Percentiles rank a stretch among this genome's conserved stretches.
phyloP scores from a whole-genome alignment of 1,139 yeast genomes.

The Sporopachydermia cereana region DNA sequence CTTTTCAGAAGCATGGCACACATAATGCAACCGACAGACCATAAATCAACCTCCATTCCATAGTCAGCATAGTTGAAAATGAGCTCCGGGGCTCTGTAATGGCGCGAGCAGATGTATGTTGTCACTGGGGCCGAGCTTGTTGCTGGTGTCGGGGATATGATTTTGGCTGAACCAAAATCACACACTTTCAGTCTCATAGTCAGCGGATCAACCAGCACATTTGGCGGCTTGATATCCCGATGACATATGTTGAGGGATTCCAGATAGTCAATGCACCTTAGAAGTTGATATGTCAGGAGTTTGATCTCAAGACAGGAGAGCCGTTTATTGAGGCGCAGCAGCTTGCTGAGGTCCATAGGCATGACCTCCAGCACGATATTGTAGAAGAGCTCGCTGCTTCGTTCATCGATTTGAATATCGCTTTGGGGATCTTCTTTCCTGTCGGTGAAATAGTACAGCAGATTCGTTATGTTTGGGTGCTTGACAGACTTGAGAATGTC shows the following conservation, averaged over 20 bases:
- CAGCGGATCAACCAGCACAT: slow-evolving; percentile 58
- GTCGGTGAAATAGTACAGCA: slow-evolving; percentile 16
- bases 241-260: slow-evolving; percentile 73
- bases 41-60: slow-evolving; percentile 52
- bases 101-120: slow-evolving; percentile 57
- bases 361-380: neutral
- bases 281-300: slow-evolving; percentile 61
- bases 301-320: slow-evolving; percentile 46
- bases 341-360: neutral
- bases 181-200: slow-evolving; percentile 60
- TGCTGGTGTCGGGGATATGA: slow-evolving; percentile 51
- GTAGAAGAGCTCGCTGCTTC: neutral
- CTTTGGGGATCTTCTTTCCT: neutral
- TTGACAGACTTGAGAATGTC: slow-evolving; percentile 61
- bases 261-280: slow-evolving; percentile 61
- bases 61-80: slow-evolving; percentile 46
- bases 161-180: slow-evolving; percentile 77
- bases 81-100: slow-evolving; percentile 56
- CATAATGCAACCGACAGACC: slow-evolving; percentile 58
- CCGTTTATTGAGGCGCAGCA: neutral
- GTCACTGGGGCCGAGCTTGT: slow-evolving; percentile 47
- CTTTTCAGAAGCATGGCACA: slow-evolving; percentile 41
- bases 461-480: slow-evolving; percentile 66
- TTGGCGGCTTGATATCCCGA: slow-evolving; percentile 77
- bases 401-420: neutral